Conservation (phyloP, 2,329 filamentous ascomycete genomes). For the Verticillium nubilum region DNA sequence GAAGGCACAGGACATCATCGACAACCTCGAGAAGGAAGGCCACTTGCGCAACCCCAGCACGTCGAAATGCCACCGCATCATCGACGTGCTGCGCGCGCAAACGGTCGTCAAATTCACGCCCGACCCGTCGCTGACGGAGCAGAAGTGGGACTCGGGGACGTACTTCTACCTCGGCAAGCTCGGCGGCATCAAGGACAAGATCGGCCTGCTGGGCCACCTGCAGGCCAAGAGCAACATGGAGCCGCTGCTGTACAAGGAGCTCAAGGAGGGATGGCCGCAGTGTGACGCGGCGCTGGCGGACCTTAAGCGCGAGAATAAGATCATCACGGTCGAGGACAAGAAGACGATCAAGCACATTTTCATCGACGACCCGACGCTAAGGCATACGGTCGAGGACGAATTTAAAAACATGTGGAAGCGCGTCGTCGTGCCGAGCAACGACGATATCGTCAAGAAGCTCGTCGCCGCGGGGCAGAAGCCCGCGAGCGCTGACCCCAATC, state of each 20-base stretch:
- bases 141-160: slow-evolving; percentile 62
- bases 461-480: slow-evolving; percentile 76
- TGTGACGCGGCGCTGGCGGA: slow-evolving; percentile 73
- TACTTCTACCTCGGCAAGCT: slow-evolving; percentile 83
- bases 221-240: slow-evolving; percentile 76
- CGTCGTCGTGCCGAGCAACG: slow-evolving; percentile 68
- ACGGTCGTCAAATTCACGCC: slow-evolving; percentile 53
- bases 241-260: slow-evolving; percentile 78
- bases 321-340: slow-evolving; percentile 84
- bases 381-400: slow-evolving; percentile 71
- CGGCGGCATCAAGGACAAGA: slow-evolving; percentile 68
- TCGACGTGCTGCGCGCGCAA: slow-evolving; percentile 62
- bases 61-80: slow-evolving; percentile 45
- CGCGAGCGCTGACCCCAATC: slow-evolving; percentile 69
- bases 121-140: slow-evolving; percentile 54
- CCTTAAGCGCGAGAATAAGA: slow-evolving; percentile 71
- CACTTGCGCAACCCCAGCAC: slow-evolving; percentile 34
- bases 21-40: slow-evolving; percentile 69
- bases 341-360: slow-evolving; percentile 86
- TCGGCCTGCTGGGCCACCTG: slow-evolving; percentile 73
- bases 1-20: slow-evolving; percentile 69
- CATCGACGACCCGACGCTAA: slow-evolving; percentile 77
- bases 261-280: slow-evolving; percentile 93
- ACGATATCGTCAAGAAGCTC: slow-evolving; percentile 73
- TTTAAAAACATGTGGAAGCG: slow-evolving; percentile 81